These are phyloP conservation scores for Vaccinium myrtillus DNA, from an alignment of 148 eudicot species.

Conservation along the genomic window DNA sequence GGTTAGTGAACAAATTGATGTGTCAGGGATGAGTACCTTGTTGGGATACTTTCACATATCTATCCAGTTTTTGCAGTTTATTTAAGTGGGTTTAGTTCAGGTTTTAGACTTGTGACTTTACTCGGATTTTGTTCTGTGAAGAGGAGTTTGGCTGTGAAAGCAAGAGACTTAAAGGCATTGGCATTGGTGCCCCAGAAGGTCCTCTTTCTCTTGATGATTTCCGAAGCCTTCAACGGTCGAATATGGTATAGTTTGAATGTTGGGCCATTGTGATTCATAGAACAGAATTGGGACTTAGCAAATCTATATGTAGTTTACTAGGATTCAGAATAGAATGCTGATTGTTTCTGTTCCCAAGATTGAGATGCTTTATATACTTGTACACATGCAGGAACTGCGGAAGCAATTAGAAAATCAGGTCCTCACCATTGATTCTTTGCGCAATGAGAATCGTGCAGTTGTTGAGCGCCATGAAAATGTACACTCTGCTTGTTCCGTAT, in stretches of 20 bases:
- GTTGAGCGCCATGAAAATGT: constrained; percentile 73
- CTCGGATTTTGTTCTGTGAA: constrained; percentile 28
- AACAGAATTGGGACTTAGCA: background rate
- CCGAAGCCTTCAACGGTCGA: constrained; percentile 89
- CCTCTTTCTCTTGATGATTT: constrained; percentile 96
- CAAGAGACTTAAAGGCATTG: constrained; percentile 93
- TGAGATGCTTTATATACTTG: constrained; percentile 5
- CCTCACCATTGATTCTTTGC: constrained; percentile 60
- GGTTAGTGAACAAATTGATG: background rate
- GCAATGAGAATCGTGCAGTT: constrained; percentile 63
- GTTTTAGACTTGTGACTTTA: constrained; percentile 9
- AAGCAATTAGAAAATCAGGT: constrained; percentile 84
- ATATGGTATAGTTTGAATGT: constrained; percentile 51
- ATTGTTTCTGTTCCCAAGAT: background rate
- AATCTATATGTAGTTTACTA: background rate
- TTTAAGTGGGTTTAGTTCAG: background rate
- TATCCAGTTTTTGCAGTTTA: background rate
- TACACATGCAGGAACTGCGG: constrained; percentile 68
- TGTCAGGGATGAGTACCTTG: constrained; percentile 7
- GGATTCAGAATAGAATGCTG: background rate
- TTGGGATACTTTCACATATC: constrained; percentile 7
- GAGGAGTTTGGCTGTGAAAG: constrained; percentile 62
- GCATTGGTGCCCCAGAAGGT: constrained; percentile 89
- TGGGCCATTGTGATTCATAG: constrained; percentile 1
- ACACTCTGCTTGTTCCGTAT: constrained; percentile 25